Percentiles rank a stretch among this genome's conserved stretches.
phyloP scores from a whole-genome alignment of 78 protist genomes.

The Polysphondylium violaceum region DNA sequence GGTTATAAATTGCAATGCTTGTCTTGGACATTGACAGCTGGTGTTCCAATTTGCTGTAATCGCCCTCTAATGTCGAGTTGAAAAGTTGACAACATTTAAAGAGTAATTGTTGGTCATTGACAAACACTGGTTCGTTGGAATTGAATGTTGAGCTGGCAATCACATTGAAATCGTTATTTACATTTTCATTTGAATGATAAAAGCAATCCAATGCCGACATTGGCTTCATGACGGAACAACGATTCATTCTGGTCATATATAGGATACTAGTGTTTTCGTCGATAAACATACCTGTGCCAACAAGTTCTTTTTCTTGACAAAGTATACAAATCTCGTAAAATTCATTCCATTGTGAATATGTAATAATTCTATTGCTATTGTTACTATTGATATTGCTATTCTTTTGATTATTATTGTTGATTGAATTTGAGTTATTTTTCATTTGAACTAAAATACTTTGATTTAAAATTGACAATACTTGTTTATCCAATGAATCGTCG shows the following conservation, averaged over 20 bases:
- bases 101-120: conserved; percentile 1
- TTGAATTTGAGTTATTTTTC: too few relatives aligned
- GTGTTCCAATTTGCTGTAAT: conserved; percentile 9
- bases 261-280: conserved; percentile 14
- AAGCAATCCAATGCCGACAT: conserved; percentile 22
- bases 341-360: conserved; percentile 61
- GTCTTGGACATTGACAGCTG: background rate
- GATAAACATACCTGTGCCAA: conserved; percentile 47
- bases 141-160: background rate
- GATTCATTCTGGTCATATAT: conserved; percentile 55
- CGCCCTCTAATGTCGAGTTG: background rate
- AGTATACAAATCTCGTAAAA: conserved; percentile 36
- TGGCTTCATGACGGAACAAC: conserved; percentile 66
- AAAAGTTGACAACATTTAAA: conserved; percentile 34
- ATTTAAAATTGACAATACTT: background rate
- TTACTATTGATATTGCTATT: too few relatives aligned
- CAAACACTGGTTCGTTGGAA: background rate
- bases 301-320: background rate
- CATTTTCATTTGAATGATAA: background rate
- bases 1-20: background rate
- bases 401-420: conserved; percentile 12
- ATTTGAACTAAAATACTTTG: too few relatives aligned
- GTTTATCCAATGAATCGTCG: background rate
- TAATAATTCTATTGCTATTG: too few relatives aligned
- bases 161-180: background rate